A percentile compares a stretch with the other conserved stretches of the same genome.
phyloP scores from a whole-genome alignment of 1,139 yeast genomes.

The Taphrina pruni region DNA sequence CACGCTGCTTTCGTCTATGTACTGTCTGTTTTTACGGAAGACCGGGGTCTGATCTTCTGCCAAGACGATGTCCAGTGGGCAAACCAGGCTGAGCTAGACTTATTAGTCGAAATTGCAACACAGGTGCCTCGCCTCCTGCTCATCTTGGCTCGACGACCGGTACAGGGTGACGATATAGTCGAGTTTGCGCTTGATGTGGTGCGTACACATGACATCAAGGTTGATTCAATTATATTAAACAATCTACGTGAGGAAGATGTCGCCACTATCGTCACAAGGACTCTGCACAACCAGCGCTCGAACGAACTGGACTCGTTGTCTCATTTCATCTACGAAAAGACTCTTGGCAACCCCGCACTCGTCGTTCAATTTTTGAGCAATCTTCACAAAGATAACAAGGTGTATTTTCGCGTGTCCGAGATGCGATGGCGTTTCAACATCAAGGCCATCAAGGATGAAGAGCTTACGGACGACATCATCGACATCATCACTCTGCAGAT shows the following conservation, averaged over 20 bases:
- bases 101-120: constrained; percentile 7
- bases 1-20: constrained; percentile 13
- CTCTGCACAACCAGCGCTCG: constrained; percentile 18
- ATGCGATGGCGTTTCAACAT: constrained; percentile 21
- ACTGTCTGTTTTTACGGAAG: constrained; percentile 1
- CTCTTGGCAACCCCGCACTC: constrained; percentile 16
- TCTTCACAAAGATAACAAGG: constrained; percentile 1
- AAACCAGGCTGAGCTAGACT: constrained; percentile 18
- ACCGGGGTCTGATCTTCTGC: constrained; percentile 2
- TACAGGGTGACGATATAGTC: constrained; percentile 11
- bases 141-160: constrained; percentile 13
- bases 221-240: constrained; percentile 7
- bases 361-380: constrained; percentile 8
- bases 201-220: constrained; percentile 7
- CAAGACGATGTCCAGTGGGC: constrained; percentile 35
- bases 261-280: constrained; percentile 3
- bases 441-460: constrained; percentile 14
- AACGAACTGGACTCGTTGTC: constrained; percentile 12
- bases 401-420: constrained; percentile 1
- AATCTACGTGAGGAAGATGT: constrained; percentile 9
- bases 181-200: constrained; percentile 13
- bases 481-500: constrained; percentile 7
- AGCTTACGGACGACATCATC: constrained; percentile 12
- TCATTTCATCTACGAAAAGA: constrained; percentile 2
- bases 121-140: constrained; percentile 14